phyloP scores from a whole-genome alignment of 83 land plant genomes.

The Isoetes engelmannii region DNA sequence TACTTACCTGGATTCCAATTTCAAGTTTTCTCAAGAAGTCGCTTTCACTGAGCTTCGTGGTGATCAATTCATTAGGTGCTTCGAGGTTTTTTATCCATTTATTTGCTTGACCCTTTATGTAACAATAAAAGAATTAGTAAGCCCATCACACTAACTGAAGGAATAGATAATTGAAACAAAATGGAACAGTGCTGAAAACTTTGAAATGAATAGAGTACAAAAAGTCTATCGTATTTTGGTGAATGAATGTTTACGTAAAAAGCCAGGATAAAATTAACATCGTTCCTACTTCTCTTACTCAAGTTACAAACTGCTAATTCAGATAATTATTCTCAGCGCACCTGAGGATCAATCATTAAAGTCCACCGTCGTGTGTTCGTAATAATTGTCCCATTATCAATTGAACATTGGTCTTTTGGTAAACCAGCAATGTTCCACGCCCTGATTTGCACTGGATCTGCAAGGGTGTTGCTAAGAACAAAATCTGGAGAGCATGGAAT shows the following conservation, averaged over 20 bases:
- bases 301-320: background rate
- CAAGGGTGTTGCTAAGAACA: constrained; percentile 21
- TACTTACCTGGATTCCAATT: constrained; percentile 23
- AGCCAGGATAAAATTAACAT: no score
- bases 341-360: constrained; percentile 38
- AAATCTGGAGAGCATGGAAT: constrained; percentile 27
- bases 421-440: constrained; percentile 33
- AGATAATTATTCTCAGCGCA: background rate
- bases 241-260: background rate
- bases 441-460: constrained; percentile 30
- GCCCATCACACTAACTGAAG: background rate
- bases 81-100: constrained; percentile 32
- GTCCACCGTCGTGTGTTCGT: constrained; percentile 27
- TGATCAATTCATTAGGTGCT: constrained; percentile 13
- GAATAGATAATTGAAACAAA: background rate
- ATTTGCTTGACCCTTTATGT: constrained; percentile 28
- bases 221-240: background rate
- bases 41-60: constrained; percentile 19
- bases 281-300: background rate
- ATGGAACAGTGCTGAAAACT: no score
- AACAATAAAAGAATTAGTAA: background rate
- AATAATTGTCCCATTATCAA: constrained; percentile 30
- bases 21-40: constrained; percentile 28
- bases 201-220: background rate
- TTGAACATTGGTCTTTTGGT: constrained; percentile 29